These are phyloP conservation scores for Aspergillus oerlinghausenensis DNA, from an alignment of 2,329 filamentous ascomycete genomes.

Conservation along the genomic window DNA sequence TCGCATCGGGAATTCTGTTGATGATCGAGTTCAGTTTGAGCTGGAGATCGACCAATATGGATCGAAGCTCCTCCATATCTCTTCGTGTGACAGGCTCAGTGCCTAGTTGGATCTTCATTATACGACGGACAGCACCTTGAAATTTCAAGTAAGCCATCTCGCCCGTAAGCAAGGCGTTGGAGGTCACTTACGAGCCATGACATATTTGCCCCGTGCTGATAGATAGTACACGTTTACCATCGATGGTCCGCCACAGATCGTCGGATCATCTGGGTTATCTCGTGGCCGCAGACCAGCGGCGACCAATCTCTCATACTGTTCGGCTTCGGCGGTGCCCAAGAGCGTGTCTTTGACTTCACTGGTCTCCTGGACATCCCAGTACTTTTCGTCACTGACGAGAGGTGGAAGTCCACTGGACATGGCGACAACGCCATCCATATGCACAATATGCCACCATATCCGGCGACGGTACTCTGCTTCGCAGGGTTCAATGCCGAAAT, in stretches of 20 bases:
- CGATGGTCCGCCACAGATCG: constrained; percentile 36
- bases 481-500: constrained; percentile 42
- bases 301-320: constrained; percentile 34
- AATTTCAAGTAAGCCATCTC: constrained; percentile 1
- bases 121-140: constrained; percentile 38
- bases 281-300: constrained; percentile 27
- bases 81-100: constrained; percentile 39
- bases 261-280: constrained; percentile 40
- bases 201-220: constrained; percentile 42
- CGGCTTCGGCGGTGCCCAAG: constrained; percentile 35
- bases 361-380: constrained; percentile 45
- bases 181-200: constrained; percentile 39
- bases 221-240: constrained; percentile 43
- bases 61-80: constrained; percentile 43
- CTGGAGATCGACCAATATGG: constrained; percentile 39
- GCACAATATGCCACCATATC: constrained; percentile 48
- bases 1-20: constrained; percentile 38
- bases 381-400: constrained; percentile 44
- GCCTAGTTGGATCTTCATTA: constrained; percentile 43
- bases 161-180: too few species aligned
- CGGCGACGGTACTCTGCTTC: constrained; percentile 44
- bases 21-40: constrained; percentile 40
- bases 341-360: constrained; percentile 46
- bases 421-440: constrained; percentile 47
- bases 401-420: constrained; percentile 47